Conservation (phyloP, 345 rosid genomes). For the Euphorbia tirucalli region DNA sequence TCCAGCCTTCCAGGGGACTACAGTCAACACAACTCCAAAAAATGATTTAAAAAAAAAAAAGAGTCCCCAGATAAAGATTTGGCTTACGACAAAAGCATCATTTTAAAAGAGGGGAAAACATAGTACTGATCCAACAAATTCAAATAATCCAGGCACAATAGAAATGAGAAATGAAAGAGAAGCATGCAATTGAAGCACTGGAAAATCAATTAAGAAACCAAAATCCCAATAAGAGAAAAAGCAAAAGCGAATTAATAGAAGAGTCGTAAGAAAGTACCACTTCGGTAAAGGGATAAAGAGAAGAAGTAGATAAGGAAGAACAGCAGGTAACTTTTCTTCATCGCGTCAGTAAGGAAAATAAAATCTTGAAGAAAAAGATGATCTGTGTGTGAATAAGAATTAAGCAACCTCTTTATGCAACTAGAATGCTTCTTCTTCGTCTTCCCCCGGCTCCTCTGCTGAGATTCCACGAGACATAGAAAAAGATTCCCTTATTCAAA, state of each 20-base stretch:
- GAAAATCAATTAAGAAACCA: background rate
- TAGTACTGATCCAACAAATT: constrained; percentile 15
- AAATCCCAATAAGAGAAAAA: background rate
- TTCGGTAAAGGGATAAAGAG: constrained; percentile 23
- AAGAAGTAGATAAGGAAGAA: constrained; percentile 37
- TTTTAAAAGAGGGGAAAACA: background rate
- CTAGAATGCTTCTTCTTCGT: constrained; percentile 23
- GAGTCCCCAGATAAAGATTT: background rate
- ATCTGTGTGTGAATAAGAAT: constrained; percentile 12
- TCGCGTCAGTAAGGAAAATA: constrained; percentile 27
- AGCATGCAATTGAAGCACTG: background rate
- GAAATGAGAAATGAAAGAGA: constrained; percentile 11
- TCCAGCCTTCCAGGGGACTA: constrained; percentile 11
- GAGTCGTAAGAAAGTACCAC: constrained; percentile 45
- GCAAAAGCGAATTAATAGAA: too few species aligned
- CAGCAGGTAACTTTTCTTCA: constrained; percentile 36
- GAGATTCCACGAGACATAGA: constrained; percentile 31
- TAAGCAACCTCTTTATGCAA: constrained; percentile 18
- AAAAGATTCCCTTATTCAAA: constrained; percentile 27
- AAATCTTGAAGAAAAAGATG: constrained; percentile 5
- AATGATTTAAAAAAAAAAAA: background rate
- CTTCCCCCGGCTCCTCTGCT: constrained; percentile 13
- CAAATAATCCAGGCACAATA: constrained; percentile 6
- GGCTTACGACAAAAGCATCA: background rate
- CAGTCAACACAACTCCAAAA: constrained; percentile 10